Evolutionary conservation across 495 filamentous ascomycete genomes (phyloP), one percentile per base, ranked within the genome.

Genomic region (Melanomma pulvis-pyrius): DNA sequence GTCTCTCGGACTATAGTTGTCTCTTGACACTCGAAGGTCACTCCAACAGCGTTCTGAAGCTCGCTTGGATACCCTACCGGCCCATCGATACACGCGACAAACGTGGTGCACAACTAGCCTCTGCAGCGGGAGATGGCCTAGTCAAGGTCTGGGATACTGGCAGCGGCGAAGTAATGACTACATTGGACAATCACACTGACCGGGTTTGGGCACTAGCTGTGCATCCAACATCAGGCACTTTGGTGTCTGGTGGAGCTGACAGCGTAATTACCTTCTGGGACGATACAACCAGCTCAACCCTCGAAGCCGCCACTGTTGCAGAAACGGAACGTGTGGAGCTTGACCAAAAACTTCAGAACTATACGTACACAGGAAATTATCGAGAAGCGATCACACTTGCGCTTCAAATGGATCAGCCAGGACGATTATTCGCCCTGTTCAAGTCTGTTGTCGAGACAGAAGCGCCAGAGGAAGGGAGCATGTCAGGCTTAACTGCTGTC

Each of bases 151-250:
- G 94, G 94, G 90, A 94, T 63, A 87, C 89, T 8, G 83, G 82
- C 68, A 76, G 74, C 1, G 92, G 92, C n/a, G 94, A 98, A 76
- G 82, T 85, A 3, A 89, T 90, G 49, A 86, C 87, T 61, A 98
- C 94, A 4, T 81, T 99, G 13, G 96, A 99, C 77, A 97, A 97
- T 77, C 94, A 99, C 77, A 88, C 88, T 65, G 94, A 98, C 75
- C 85, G 96, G 52, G 92, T 98, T 29, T 94, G 92, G 90, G 91
- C 91, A 1, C 82, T 96, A 0, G 84, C 90, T 26, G 82, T 84
- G n/a, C 87, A 91, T 69, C 88, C 90, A 52, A 78, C 77, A 66
- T 25, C 72, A 1, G 80, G 88, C 68, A 87, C 86, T 49, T 82
- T 99, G 53, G 89, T 92, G 59, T 98, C 94, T 22, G 94, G 92